Conservation (phyloP, 768 basidiomycete genomes). For the Pisolithus albus region DNA sequence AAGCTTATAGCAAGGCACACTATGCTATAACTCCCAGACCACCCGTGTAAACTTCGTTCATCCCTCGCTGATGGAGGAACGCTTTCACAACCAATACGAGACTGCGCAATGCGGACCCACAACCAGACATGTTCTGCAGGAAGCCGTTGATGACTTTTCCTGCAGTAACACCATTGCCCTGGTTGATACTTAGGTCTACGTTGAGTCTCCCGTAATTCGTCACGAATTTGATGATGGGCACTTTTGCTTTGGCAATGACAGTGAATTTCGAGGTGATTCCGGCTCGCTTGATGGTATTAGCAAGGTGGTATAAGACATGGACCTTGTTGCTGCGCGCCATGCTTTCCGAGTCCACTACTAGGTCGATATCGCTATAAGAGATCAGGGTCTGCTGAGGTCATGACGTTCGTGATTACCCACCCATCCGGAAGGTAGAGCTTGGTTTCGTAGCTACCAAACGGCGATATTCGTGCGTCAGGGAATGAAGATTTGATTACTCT, state of each 20-base stretch:
- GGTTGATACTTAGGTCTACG: conserved; percentile 93
- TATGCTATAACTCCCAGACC: conserved; percentile 93
- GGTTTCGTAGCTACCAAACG: conserved; percentile 92
- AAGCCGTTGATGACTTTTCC: conserved; percentile 78
- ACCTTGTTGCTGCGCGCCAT: conserved; percentile 69
- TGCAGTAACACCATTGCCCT: conserved; percentile 74
- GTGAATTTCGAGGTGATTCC: conserved; percentile 75
- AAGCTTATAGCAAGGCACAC: conserved; percentile 92
- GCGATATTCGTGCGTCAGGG: conserved; percentile 71
- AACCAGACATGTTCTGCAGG: conserved; percentile 50
- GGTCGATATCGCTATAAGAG: conserved; percentile 78
- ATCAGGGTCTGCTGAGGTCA: conserved; percentile 9
- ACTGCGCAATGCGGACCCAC: conserved; percentile 64
- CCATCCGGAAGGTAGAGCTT: conserved; percentile 89
- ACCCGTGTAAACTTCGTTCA: conserved; percentile 98
- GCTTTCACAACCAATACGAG: conserved; percentile 87
- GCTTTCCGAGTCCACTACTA: conserved; percentile 75
- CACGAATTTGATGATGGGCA: conserved; percentile 94
- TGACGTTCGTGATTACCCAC: conserved; percentile 39
- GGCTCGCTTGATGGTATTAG: conserved; percentile 66
- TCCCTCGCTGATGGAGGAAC: conserved; percentile 79
- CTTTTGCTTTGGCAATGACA: conserved; percentile 88
- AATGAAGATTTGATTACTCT: conserved; percentile 58
- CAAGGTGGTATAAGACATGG: conserved; percentile 67
- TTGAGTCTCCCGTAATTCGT: conserved; percentile 75